Base-by-base conservation (phyloP, 1,139 yeast species). In the Geotrichum australiense region DNA sequence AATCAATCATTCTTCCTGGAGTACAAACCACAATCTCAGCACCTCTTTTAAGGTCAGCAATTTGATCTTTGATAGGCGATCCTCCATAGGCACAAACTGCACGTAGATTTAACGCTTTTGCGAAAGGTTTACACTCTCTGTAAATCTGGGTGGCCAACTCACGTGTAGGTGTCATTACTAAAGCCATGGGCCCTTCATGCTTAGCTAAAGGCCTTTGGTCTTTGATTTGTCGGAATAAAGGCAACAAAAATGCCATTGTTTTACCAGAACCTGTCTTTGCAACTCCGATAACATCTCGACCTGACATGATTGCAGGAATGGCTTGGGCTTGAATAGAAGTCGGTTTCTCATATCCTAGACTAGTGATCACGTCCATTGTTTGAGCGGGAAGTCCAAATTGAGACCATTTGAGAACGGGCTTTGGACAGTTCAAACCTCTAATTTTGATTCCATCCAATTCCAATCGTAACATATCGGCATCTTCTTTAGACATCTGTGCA, bases 181-280 rank as follows among this genome's bases (percentile, higher is more conserved):
- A 56, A 0, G 85, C 95, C 22, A 84, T 65, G 0, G 97, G 97
- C 0, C 95, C 93, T 20, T 74, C 83, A 5, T 67, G 69, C 2
- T 64, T 61, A 1, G 66, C 54, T 24, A 84, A 52, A 0, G 77
- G 75, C 2, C 75, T 66, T 52, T 83, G 91, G 37, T 81, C 91
- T 48, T 73, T 74, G 4, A 93, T 75, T 48, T 91, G 97, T 39
- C 96, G 70, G 39, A 91, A 66, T 64, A 91, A 63, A 0, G 98
- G 97, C 8, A 93, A 59, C 7, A 87, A 67, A 61, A 85, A 93
- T 1, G 96, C 82, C 54, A 91, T 70, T 0, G 98, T 93, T 57
- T 91, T 91, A 1, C 98, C 98, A 2, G 96, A 85, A 0, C 99
- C 98, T 0, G 99, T 91, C 52, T 87, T 86, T 0, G 98, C 97